Percentiles rank a stretch among this genome's conserved stretches.
These are phyloP conservation scores for Boletus tylopilopsis DNA, from an alignment of 768 basidiomycete genomes.

Conservation along the genomic window DNA sequence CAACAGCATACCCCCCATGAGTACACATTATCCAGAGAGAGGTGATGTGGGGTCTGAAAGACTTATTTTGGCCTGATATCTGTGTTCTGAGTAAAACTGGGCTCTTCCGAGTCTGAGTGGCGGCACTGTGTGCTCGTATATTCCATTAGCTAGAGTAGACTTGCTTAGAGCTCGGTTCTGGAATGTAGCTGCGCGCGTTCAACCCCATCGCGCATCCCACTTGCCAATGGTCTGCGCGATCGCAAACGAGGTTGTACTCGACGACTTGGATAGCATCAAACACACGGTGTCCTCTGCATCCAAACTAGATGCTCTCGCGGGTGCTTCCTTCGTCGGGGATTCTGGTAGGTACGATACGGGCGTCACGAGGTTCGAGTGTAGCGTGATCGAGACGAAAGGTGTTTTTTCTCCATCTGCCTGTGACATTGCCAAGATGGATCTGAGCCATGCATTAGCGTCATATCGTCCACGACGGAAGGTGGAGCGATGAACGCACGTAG, in stretches of 20 bases:
- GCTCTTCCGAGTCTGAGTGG: too few species aligned
- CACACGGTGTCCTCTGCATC: conserved; percentile 56
- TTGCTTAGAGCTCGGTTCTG: not conserved
- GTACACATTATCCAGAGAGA: too few species aligned
- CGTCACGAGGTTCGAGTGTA: conserved; percentile 38
- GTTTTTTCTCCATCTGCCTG: conserved; percentile 2
- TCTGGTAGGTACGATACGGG: conserved; percentile 53
- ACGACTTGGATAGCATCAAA: conserved; percentile 34
- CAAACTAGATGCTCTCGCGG: conserved; percentile 39
- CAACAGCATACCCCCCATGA: too few species aligned
- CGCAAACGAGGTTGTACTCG: conserved; percentile 33
- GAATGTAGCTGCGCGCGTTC: conserved; percentile 17
- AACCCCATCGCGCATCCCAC: conserved; percentile 43
- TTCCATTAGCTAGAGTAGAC: conserved; percentile 34
- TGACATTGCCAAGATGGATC: conserved; percentile 10
- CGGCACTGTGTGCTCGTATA: too few species aligned
- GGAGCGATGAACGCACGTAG: conserved; percentile 26
- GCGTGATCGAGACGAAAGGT: conserved; percentile 16
- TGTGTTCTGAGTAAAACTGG: too few species aligned
- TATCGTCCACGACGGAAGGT: not conserved
- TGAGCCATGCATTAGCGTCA: not conserved
- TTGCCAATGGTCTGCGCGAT: conserved; percentile 42
- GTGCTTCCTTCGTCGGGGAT: conserved; percentile 22
- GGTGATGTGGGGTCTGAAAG: too few species aligned
- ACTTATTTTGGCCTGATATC: too few species aligned